Evolutionary conservation across 805 yeast species (phyloP), one percentile per base, ranked within the genome.

Genomic region (Sugiyamaella marilandica): DNA sequence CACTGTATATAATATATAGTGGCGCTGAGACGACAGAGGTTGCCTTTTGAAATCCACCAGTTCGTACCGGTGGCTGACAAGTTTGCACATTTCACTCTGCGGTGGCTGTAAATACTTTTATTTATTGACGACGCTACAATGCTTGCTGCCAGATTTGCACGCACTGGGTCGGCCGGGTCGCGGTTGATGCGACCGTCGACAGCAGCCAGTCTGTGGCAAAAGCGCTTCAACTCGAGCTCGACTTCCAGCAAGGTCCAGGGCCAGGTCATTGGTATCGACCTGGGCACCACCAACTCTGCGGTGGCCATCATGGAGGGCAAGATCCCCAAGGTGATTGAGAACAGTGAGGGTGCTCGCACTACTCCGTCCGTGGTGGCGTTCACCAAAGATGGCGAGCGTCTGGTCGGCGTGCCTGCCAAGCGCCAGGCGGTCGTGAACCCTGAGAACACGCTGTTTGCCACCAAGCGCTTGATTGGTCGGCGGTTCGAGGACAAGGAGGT

Each of bases 311-410:
- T 87, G 83, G 91, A 86, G 71, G 87, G 89, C 58, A 79, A 82
- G 68, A 70, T 76, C 55, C 92, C 95, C 54, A 81, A 80, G 71
- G 88, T 87, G 57, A 74, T 87, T 55, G 95, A 87, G 72, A 86
- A 87, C 75, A 70, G 81, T 55, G 87, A 83, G 71, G 91, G 91
- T 70, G 76, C 80, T 47, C 77, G 89, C 63, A 84, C 95, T 49
- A 89, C 96, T 18, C 97, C 97, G 32, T 91, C 97, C 34, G 88
- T 90, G 43, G 97, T 90, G 55, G 97, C 97, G 51, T 90, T 90
- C 81, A 85, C 94, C 61, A 84, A 85, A 70, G 94, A 86, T 55
- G 94, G 92, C 55, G 95, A 87, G 74, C 84, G 95, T 67, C 75
- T 90, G 56, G 96, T 90, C 56, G 97, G 97, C 74, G 87, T 84